Evolutionary conservation across 148 eudicot species (phyloP).

Genomic region (Rhododendron vialii): DNA sequence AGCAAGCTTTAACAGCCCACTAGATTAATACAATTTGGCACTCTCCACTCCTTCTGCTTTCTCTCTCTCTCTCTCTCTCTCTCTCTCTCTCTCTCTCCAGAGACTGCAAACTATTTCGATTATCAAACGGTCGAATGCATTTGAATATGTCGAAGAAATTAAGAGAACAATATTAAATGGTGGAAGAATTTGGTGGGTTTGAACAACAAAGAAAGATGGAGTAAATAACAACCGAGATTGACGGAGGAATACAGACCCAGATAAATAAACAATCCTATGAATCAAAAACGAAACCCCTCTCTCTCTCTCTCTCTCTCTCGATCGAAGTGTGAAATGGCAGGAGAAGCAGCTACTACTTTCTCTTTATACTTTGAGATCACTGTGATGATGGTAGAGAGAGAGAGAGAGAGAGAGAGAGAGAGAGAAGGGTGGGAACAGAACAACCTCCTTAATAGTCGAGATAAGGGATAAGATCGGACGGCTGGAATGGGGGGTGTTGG

Average conservation of each 20-base stretch:
- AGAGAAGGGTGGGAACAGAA: neutral
- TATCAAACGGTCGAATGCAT: slow-evolving; percentile 30
- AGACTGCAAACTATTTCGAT: neutral
- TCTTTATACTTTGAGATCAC: neutral
- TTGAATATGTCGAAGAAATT: neutral
- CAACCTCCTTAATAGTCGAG: slow-evolving; percentile 1
- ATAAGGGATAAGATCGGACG: slow-evolving; percentile 12
- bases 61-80: neutral
- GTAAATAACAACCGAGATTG: neutral
- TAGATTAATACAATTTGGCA: neutral
- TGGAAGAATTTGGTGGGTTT: neutral
- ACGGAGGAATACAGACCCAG: slow-evolving; percentile 21
- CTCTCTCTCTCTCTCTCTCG: neutral
- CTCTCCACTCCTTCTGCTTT: slow-evolving; percentile 12
- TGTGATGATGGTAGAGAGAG: neutral
- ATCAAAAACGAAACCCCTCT: neutral
- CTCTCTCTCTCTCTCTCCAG: neutral
- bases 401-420: neutral
- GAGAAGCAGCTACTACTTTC: neutral
- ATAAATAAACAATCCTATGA: neutral
- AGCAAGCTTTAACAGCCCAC: slow-evolving; percentile 19
- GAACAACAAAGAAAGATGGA: slow-evolving; percentile 1
- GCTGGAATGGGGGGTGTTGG: slow-evolving; percentile 1
- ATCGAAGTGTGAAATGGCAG: neutral
- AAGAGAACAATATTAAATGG: neutral